Conservation (phyloP, 1,139 yeast genomes). For the Zygosaccharomyces pseudobailii region DNA sequence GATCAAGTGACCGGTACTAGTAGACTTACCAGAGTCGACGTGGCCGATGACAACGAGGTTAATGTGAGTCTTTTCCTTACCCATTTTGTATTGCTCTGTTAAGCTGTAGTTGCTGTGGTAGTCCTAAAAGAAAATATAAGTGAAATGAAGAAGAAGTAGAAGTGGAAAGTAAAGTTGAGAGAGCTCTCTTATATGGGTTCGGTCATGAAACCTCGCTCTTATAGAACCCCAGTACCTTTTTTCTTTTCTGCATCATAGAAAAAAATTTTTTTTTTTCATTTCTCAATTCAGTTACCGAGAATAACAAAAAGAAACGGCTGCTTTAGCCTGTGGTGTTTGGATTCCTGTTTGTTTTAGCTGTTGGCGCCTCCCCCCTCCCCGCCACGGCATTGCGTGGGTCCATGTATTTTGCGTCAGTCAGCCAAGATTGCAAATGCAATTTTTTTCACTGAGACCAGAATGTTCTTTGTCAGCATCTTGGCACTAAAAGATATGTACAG, state of each 20-base stretch:
- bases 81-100: slow-evolving; percentile 38
- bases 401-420: neutral
- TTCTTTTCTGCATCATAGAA: neutral
- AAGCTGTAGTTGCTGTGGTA: slow-evolving; percentile 8
- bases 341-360: neutral
- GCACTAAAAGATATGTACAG: neutral
- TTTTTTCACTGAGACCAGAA: neutral
- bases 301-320: slow-evolving; percentile 1
- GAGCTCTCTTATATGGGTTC: slow-evolving; percentile 10
- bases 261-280: slow-evolving; percentile 1
- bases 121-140: neutral
- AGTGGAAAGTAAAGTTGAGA: slow-evolving; percentile 1
- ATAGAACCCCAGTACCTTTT: slow-evolving; percentile 7
- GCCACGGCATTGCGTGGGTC: slow-evolving; percentile 3
- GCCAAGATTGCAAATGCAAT: neutral
- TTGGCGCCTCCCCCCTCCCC: neutral
- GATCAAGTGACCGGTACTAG: slow-evolving; percentile 98
- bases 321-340: neutral
- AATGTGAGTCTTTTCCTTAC: slow-evolving; percentile 95
- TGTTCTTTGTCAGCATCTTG: neutral
- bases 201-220: slow-evolving; percentile 5
- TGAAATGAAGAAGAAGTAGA: slow-evolving; percentile 1
- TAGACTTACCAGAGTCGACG: slow-evolving; percentile 99
- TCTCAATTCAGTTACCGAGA: neutral
- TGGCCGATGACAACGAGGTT: slow-evolving; percentile 99